phyloP scores from a whole-genome alignment of 495 filamentous ascomycete species.

The Penicillium bialowiezense region DNA sequence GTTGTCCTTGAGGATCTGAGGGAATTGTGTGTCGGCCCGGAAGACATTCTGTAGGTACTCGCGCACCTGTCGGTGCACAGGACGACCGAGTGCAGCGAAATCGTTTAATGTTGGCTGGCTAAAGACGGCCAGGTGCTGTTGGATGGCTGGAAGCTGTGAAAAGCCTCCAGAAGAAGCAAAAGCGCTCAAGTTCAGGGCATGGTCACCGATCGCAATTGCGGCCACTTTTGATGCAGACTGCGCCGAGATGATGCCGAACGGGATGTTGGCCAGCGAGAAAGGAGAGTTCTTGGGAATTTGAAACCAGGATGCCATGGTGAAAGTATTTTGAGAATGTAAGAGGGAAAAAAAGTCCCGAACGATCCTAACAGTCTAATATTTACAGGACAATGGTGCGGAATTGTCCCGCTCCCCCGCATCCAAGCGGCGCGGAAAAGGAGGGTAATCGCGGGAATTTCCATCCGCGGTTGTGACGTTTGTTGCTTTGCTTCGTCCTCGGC shows the following conservation, averaged over 20 bases:
- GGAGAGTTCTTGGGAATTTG: constrained; percentile 60
- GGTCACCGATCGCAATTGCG: constrained; percentile 75
- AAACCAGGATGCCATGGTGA: constrained; percentile 63
- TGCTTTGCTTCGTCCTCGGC: not conserved
- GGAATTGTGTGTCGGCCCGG: constrained; percentile 54
- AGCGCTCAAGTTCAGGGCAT: constrained; percentile 71
- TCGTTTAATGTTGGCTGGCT: constrained; percentile 70
- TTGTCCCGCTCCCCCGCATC: constrained; percentile 25
- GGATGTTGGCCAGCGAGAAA: constrained; percentile 88
- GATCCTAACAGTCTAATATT: no score
- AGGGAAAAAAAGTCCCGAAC: constrained; percentile 5
- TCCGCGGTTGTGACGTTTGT: not conserved
- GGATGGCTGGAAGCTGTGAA: constrained; percentile 54
- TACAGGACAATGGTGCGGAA: constrained; percentile 24
- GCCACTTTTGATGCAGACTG: constrained; percentile 53
- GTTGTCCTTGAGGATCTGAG: constrained; percentile 59
- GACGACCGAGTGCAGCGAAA: constrained; percentile 75
- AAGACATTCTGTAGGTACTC: constrained; percentile 73
- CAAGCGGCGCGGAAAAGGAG: constrained; percentile 21
- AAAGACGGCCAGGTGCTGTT: constrained; percentile 60
- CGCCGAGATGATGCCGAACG: constrained; percentile 81
- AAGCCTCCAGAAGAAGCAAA: constrained; percentile 63
- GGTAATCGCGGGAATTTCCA: constrained; percentile 18
- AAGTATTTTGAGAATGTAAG: not conserved
- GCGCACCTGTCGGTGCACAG: constrained; percentile 69